A percentile compares a stretch with the other conserved stretches of the same genome.
phyloP scores from a whole-genome alignment of 192 early-diverging fungal genomes.

The Coemansia sp. region DNA sequence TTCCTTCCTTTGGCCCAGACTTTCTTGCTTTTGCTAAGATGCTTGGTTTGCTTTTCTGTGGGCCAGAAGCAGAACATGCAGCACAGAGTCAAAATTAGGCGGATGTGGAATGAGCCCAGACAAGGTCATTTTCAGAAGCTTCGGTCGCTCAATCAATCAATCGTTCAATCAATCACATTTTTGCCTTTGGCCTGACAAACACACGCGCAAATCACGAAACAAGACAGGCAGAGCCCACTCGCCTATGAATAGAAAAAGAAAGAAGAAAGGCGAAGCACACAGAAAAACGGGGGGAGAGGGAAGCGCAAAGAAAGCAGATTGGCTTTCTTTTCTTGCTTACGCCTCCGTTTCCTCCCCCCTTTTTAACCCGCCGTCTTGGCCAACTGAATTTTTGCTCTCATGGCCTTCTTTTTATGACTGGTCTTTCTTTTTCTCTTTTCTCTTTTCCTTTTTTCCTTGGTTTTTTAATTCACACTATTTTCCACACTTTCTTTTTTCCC shows the following conservation, averaged over 20 bases:
- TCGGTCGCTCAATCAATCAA: no score
- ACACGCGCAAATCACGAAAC: no score
- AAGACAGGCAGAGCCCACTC: background rate
- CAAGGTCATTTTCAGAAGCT: no score
- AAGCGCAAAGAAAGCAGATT: background rate
- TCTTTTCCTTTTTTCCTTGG: constrained; percentile 11
- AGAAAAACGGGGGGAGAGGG: background rate
- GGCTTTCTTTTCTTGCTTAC: background rate
- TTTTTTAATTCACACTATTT: constrained; percentile 7
- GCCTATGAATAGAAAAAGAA: background rate
- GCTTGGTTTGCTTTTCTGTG: no score
- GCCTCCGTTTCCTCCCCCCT: background rate
- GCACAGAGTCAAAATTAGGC: no score
- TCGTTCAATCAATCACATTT: no score
- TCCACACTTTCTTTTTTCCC: constrained; percentile 1
- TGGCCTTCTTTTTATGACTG: background rate
- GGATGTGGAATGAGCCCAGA: no score
- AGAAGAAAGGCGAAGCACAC: background rate
- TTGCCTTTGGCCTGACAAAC: no score
- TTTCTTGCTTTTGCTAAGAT: no score
- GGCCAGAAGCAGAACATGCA: no score
- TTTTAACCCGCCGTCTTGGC: background rate
- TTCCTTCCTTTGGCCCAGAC: no score
- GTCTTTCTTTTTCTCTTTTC: constrained; percentile 4
- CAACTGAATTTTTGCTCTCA: background rate